Evolutionary conservation across 106 monocot genomes (phyloP), one percentile per base, ranked within the genome.

Genomic region (Acorus calamus): DNA sequence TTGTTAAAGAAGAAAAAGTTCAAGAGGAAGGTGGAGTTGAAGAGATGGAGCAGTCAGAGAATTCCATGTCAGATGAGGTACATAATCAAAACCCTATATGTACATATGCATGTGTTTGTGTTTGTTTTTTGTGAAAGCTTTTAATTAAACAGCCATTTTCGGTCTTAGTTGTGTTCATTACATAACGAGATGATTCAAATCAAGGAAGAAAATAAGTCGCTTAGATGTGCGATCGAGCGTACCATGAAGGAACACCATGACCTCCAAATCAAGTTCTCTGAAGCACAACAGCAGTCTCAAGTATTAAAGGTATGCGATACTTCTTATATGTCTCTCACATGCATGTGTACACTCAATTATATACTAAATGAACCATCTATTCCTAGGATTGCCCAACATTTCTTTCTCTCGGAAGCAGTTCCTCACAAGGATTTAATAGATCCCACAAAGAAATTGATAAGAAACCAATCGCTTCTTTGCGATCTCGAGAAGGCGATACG

Each of bases 171-270:
- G 68, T 54, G 61, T 12, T 57, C 28, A 69, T 48, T 86, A 54
- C 66, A 74, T 50, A 47, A 14, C 2, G 80, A 91, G 70, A 73
- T 91, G 73, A 68, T 76, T 60, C 69, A 55, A 2, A 67, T 86
- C 73, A 83, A 83, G 74, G 80, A 91, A 58, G 90, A 91, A 68
- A 91, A 91, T 75, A 68, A 61, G 58, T 54, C 65, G 3, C 64
- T 91, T 41, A 70, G 68, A 65, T 60, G 61, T 57, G 56, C 48
- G 3, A 59, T 86, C 28, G 78, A 86, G 48, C 66, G 43, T 10
- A 78, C 78, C 11, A 76, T 78, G 76, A 80, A 78, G 53, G 90
- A 83, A 44, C 81, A 80, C 78, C 58, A 77, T 60, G 76, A 91
- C 14, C 76, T 91, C 52, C 72, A 79, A 47, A 76, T 45, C 62